Base-by-base conservation (phyloP, 345 rosid species). In the Moricandia arvensis region DNA sequence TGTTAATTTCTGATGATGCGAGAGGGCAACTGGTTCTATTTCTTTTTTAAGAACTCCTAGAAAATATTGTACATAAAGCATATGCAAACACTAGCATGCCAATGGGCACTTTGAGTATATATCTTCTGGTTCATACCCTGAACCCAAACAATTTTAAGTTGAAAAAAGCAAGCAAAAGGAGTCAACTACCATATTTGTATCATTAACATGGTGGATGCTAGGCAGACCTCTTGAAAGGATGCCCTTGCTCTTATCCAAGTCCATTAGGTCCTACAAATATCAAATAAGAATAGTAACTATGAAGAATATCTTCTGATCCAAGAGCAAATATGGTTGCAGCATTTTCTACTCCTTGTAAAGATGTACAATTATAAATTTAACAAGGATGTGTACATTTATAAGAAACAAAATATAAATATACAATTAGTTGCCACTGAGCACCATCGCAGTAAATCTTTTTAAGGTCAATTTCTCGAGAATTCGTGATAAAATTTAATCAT, bases 201-300 rank as follows among this genome's bases (percentile, higher is more conserved):
- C 97, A 69, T 88, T 84, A 54, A 89, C 91, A 69, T 87, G 97
- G 82, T 94, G 97, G 79, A 89, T 72, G 74, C 82, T 85, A 17
- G 97, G 92, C 38, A 74, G 82, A 59, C 93, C 73, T 85, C 96
- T 90, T 60, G 91, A 86, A 73, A 89, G 89, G 76, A 89, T 85
- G 78, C 85, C 81, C 75, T 89, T 86, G 26, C 79, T 86, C 84
- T 90, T 86, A 68, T 91, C 96, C 81, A 94, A 84, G 63, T 80
- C 83, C 96, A 94, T 91, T 78, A 94, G 82, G 53, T 90, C 98
- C 98, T 94, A 76, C 30, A 60, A 74, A 57, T 69, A 74, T 13
- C 11, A 38, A 67, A 71, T 65, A 60, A 54, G 31, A 61, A 41
- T 54, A 38, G 63, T 53, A 53, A 24, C 2, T 26, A 49, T n/a